Evolutionary conservation across 2,329 filamentous ascomycete genomes (phyloP), one percentile per base, ranked within the genome.

Genomic region (Mollisia scopiformis): DNA sequence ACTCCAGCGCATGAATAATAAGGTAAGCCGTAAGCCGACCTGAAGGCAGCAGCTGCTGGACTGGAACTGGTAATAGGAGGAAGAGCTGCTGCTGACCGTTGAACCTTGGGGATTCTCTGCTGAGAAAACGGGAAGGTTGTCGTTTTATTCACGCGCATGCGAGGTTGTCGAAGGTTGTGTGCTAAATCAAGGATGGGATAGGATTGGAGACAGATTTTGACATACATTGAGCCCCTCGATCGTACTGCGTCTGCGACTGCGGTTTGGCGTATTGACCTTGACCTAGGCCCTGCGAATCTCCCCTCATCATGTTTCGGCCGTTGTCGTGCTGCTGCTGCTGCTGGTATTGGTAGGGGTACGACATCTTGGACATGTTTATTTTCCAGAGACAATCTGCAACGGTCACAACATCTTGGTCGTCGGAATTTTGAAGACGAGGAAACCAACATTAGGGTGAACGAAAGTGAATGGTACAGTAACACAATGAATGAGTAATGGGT

Each of bases 1-100:
- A 25, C 27, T 49, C 19, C 43, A 51, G 28, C 49, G 49, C 49
- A 51, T 51, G 49, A 33, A 51, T 33, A 21, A 51, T 31, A 31
- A n/a, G 23, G 30, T 51, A 51, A 51, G 49, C 49, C n/a, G 49
- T 51, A 31, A 31, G 49, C 30, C 30, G 41, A 35, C 31, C 31
- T 35, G 31, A 35, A 35, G 31, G 31, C 31, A 14, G 37, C 14
- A 21, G 37, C 43, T n/a, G n/a, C n/a, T n/a, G n/a, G n/a, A n/a
- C n/a, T n/a, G n/a, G n/a, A n/a, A n/a, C n/a, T n/a, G n/a, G n/a
- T n/a, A n/a, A n/a, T n/a, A n/a, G 23, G 25, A 47, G 23, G 14
- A 47, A 23, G 23, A 47, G 43, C 43, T 27, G 43, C 43, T 47
- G 43, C 43, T 47, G 43, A 47, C 43, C 5, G 41, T 10, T 11